Base-by-base conservation (phyloP, 163 green algal species). In the Chlorella variabilis region DNA sequence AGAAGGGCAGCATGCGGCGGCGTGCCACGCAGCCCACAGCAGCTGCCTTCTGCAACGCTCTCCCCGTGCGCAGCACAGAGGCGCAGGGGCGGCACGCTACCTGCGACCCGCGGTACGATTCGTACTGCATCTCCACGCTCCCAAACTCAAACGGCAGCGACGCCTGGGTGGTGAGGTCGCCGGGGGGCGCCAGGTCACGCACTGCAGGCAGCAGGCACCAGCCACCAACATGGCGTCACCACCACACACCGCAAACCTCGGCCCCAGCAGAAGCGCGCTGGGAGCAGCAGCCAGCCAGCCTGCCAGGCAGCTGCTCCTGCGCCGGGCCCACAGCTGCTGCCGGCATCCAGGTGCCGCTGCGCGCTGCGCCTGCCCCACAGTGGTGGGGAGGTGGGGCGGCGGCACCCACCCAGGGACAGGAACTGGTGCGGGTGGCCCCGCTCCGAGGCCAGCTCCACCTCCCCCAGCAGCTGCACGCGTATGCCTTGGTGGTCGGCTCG, bases 41-140 rank as follows among this genome's bases (percentile, higher is more conserved):
- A n/a, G n/a, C n/a, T n/a, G n/a, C n/a, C n/a, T n/a, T n/a, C n/a
- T n/a, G n/a, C n/a, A n/a, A n/a, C n/a, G n/a, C n/a, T n/a, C n/a
- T n/a, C n/a, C n/a, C n/a, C n/a, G n/a, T n/a, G n/a, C n/a, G n/a
- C n/a, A n/a, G n/a, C n/a, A n/a, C n/a, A n/a, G n/a, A n/a, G n/a
- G n/a, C n/a, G n/a, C n/a, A n/a, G 18, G 18, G 20, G 54, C 54
- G 8, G 54, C 23, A 63, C 23, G 23, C 9, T 63, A 63, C 96
- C 87, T 98, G 93, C 56, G 94, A 84, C 8, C 97, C 97, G 17
- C 90, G 86, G 87, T 98, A 99, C 2, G 93, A 98, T 81, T 99
- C 97, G 81, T 99, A 96, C 83, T 95, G 92, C 94, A 99, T 94
- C 83, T 99, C 97, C 71, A 98, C 94, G 49, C 94, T 95, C 31